phyloP scores from a whole-genome alignment of 2,329 filamentous ascomycete species.

The Diatrype stigma region DNA sequence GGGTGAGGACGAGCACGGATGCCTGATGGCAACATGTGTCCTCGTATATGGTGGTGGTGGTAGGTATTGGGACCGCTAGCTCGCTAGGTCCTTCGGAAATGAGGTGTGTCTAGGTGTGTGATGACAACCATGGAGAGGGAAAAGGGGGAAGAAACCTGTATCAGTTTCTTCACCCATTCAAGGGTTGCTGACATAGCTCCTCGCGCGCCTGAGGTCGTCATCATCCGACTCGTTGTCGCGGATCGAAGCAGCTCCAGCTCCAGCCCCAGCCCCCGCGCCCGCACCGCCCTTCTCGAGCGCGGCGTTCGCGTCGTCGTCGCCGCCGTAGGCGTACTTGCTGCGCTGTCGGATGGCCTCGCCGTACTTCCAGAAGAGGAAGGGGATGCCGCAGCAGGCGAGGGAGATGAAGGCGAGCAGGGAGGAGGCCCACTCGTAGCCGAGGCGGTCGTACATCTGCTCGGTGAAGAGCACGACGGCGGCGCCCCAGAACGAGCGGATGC shows the following conservation, averaged over 20 bases:
- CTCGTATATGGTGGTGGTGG: too few species aligned
- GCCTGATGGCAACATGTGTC: too few species aligned
- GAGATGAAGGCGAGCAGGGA: slow-evolving; percentile 69
- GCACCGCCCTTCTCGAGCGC: slow-evolving; percentile 27
- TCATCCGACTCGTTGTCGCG: slow-evolving; percentile 31
- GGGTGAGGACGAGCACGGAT: too few species aligned
- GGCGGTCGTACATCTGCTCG: slow-evolving; percentile 70
- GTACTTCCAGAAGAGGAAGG: slow-evolving; percentile 76
- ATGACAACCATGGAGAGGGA: too few species aligned
- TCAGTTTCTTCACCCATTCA: slow-evolving; percentile 19
- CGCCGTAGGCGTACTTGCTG: slow-evolving; percentile 71
- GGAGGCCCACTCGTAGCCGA: slow-evolving; percentile 74
- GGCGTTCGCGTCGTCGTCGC: slow-evolving; percentile 45
- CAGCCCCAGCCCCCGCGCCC: slow-evolving; percentile 30
- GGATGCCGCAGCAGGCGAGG: slow-evolving; percentile 75
- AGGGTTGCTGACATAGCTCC: slow-evolving; percentile 45
- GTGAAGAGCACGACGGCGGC: slow-evolving; percentile 76
- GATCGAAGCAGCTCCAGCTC: slow-evolving; percentile 17
- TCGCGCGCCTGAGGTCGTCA: slow-evolving; percentile 38
- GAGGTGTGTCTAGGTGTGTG: too few species aligned
- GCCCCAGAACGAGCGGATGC: slow-evolving; percentile 75
- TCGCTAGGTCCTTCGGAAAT: too few species aligned
- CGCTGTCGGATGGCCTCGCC: slow-evolving; percentile 65
- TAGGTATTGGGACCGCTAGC: too few species aligned
- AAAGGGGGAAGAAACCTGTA: too few species aligned